Evolutionary conservation across 1,139 yeast species (phyloP).

Genomic region (Petasospora rhodanensis): DNA sequence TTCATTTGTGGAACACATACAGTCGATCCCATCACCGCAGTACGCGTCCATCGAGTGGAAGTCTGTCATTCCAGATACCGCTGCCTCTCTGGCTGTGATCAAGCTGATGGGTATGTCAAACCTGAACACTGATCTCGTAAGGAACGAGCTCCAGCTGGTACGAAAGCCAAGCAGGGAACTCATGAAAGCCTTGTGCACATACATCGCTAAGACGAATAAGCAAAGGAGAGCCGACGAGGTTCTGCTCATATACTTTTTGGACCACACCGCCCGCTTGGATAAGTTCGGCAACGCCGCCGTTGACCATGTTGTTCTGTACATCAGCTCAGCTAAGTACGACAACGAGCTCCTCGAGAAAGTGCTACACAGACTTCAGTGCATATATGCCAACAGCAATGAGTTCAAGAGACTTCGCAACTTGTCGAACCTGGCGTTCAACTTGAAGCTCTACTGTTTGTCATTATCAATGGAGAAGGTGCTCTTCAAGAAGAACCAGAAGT

Average conservation of each 20-base stretch:
- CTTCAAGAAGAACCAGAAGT: constrained; percentile 3
- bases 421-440: constrained; percentile 25
- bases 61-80: constrained; percentile 8
- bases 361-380: constrained; percentile 4
- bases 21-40: too few relatives aligned
- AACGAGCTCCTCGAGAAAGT: constrained; percentile 9
- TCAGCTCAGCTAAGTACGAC: constrained; percentile 3
- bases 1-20: constrained; percentile 1
- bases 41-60: constrained; percentile 21
- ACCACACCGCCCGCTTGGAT: constrained; percentile 4
- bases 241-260: constrained; percentile 5
- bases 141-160: constrained; percentile 13
- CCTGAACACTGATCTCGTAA: constrained; percentile 12
- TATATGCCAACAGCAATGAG: constrained; percentile 18
- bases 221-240: constrained; percentile 1
- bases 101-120: constrained; percentile 14
- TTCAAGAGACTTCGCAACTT: constrained; percentile 28
- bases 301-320: constrained; percentile 14
- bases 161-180: constrained; percentile 16
- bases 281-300: constrained; percentile 4
- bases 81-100: constrained; percentile 6
- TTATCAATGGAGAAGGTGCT: constrained; percentile 12
- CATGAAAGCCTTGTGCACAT: constrained; percentile 10
- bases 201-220: constrained; percentile 6
- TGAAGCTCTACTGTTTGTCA: constrained; percentile 8